phyloP scores from a whole-genome alignment of 352 stramenopile genomes.

The Pythium aphanidermatum region DNA sequence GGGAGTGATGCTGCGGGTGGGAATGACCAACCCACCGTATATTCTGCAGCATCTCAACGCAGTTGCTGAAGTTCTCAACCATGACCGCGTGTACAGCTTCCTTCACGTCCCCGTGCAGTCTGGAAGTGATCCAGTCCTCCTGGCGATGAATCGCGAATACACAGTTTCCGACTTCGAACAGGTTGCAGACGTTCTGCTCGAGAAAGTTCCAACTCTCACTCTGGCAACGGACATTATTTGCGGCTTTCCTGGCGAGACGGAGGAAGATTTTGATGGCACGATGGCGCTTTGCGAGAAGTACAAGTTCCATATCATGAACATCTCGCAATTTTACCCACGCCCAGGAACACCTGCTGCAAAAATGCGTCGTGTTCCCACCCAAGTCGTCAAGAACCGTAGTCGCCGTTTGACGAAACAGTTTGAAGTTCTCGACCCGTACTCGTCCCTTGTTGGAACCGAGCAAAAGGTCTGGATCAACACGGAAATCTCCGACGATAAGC shows the following conservation, averaged over 20 bases:
- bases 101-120: conserved; percentile 91
- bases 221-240: conserved; percentile 93
- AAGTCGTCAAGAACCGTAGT: conserved; percentile 87
- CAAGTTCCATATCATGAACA: conserved; percentile 90
- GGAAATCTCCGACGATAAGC: conserved; percentile 74
- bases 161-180: conserved; percentile 71
- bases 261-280: conserved; percentile 86
- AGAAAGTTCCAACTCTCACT: conserved; percentile 72
- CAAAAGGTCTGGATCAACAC: conserved; percentile 81
- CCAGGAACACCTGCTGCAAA: conserved; percentile 87
- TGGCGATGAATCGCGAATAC: conserved; percentile 92
- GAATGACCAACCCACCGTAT: conserved; percentile 93
- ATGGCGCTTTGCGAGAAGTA: conserved; percentile 86
- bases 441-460: conserved; percentile 45
- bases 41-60: conserved; percentile 85
- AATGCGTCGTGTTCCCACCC: conserved; percentile 84
- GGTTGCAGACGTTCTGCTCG: conserved; percentile 70
- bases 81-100: conserved; percentile 85
- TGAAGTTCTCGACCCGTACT: conserved; percentile 78
- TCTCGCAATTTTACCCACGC: conserved; percentile 91
- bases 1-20: conserved; percentile 86
- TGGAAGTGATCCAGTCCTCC: conserved; percentile 77
- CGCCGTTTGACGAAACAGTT: conserved; percentile 83
- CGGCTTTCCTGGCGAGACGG: conserved; percentile 86
- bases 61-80: conserved; percentile 75